Evolutionary conservation across 176 grass and related monocot species (phyloP).

Genomic region (Lolium rigidum): DNA sequence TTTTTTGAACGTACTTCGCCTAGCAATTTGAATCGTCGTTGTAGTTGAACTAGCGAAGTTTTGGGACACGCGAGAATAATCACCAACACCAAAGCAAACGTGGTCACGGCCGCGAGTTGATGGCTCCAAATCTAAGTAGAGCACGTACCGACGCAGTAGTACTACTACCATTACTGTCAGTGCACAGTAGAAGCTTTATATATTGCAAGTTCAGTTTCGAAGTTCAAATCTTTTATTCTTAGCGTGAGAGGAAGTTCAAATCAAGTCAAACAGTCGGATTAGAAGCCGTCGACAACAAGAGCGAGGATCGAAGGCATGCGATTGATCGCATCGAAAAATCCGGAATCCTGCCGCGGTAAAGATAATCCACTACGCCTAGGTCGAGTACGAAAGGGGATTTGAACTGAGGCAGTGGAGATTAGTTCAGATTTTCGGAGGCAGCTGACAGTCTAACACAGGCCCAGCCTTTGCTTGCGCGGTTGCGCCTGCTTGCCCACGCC

Average conservation of each 20-base stretch:
- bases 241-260: neutral
- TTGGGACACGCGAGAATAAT: conserved; percentile 1
- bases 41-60: neutral
- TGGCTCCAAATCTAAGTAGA: neutral
- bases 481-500: too few relatives aligned
- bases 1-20: too few relatives aligned
- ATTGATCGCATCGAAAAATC: conserved; percentile 18
- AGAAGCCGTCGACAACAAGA: neutral
- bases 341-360: neutral
- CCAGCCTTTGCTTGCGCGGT: conserved; percentile 13
- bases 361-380: conserved; percentile 17
- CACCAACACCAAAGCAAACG: neutral
- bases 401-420: conserved; percentile 8
- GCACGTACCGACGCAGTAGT: neutral
- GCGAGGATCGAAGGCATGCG: neutral
- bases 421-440: conserved; percentile 10
- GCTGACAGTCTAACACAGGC: neutral
- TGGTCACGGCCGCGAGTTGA: conserved; percentile 8
- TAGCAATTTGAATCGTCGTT: conserved; percentile 12
- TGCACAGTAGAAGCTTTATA: neutral
- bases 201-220: conserved; percentile 27
- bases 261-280: conserved; percentile 3
- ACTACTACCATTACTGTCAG: neutral
- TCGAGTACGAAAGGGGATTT: conserved; percentile 24
- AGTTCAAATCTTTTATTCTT: too few relatives aligned